Evolutionary conservation across 257 asterid genomes (phyloP), one percentile per base, ranked within the genome.

Genomic region (Salvia splendens): DNA sequence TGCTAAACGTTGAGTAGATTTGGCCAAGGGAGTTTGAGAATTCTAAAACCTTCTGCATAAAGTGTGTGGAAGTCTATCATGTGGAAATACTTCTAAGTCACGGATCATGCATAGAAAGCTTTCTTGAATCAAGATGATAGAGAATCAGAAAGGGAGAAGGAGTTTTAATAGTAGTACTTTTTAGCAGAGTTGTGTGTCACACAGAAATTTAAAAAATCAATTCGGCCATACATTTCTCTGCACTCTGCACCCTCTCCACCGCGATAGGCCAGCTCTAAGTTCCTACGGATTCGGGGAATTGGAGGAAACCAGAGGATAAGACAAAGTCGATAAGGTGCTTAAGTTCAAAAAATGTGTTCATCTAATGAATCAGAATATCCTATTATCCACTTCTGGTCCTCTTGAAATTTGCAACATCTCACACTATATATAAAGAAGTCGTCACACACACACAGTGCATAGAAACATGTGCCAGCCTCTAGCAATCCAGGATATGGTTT

Each of bases 401-500:
- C 40, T 58, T 65, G 61, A 71, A 14, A 60, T 45, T 11, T 51
- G 32, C 5, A 51, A 52, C 49, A 55, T 33, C 28, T 58, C 73
- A 55, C 61, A 74, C 61, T 48, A 40, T 60, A 66, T 50, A 68
- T 59, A 68, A 68, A 68, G 73, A 40, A 57, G 51, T 45, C 16
- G 46, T 42, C 30, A 40, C 32, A 54, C 20, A 54, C 20, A 56
- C 15, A 54, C 53, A 32, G 20, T 52, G 69, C 83, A 60, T 80
- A 63, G 82, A 79, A 76, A 76, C 62, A 63, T 72, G 84, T 81
- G 89, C 81, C 87, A 14, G 43, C 16, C 70, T 52, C 69, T 17
- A 62, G 71, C 50, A 49, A 62, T 64, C 66, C 50, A 86, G 75
- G 87, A 84, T 81, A 81, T 80, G 85, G 14, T 82, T 84, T 57